Conservation (phyloP, 2,329 filamentous ascomycete genomes). For the Botrytis byssoidea region DNA sequence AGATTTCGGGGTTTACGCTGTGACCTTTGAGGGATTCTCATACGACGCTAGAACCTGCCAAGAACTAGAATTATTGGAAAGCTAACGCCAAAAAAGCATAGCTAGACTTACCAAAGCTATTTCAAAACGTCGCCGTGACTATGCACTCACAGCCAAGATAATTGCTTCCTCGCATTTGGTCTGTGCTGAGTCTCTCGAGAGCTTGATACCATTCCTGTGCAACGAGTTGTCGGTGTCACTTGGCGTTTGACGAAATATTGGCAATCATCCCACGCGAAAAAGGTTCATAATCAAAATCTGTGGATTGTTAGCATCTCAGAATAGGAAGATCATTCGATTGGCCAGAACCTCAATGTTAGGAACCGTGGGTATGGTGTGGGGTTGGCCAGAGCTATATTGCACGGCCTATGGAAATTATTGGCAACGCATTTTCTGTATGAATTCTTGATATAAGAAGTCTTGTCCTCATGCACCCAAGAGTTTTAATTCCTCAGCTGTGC, state of each 20-base stretch:
- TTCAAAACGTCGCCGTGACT: conserved; percentile 13
- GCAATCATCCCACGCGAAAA: not conserved
- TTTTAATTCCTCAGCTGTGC: conserved; percentile 19
- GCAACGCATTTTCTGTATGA: not conserved
- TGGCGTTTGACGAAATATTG: conserved; percentile 13
- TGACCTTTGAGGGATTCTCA: conserved; percentile 7
- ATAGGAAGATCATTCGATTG: not conserved
- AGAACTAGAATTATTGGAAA: conserved; percentile 7
- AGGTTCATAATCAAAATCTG: not conserved
- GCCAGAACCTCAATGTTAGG: not conserved
- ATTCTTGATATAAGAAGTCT: conserved; percentile 20
- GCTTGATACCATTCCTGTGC: conserved; percentile 1
- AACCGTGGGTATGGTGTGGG: not conserved
- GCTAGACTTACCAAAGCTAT: not conserved
- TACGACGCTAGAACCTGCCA: conserved; percentile 15
- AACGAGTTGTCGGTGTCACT: conserved; percentile 17
- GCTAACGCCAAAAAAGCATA: conserved; percentile 9
- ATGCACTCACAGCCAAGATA: conserved; percentile 9
- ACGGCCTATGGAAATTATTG: conserved; percentile 6
- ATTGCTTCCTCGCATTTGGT: conserved; percentile 5
- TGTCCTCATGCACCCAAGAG: conserved; percentile 21
- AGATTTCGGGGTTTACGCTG: conserved; percentile 10
- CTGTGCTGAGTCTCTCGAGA: not conserved
- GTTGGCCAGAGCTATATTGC: conserved; percentile 13
- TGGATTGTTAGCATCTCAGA: not conserved